Evolutionary conservation across 306 rosid species (phyloP), one percentile per base, ranked within the genome.

Genomic region (Styphnolobium japonicum): DNA sequence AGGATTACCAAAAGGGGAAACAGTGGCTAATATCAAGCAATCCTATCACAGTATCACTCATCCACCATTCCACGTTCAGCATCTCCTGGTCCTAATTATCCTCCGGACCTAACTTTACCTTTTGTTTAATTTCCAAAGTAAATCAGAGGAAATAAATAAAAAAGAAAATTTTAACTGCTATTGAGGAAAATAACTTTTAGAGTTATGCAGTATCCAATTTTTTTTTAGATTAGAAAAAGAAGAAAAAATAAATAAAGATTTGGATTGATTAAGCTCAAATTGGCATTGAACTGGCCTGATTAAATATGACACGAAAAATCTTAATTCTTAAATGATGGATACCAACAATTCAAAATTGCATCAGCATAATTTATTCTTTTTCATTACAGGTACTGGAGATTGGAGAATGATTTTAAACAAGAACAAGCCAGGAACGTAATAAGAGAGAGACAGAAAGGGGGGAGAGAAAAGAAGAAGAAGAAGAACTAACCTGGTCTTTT

Each of bases 401-500:
- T 22, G 33, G 15, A 0, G 5, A 23, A 3, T 56, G 14, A 56
- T 9, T 3, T 1, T 37, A 56, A 56, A 7, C n/a, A 46, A 57
- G 21, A 77, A 64, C 34, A 37, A 3, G n/a, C 23, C 21, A n/a
- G 12, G n/a, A 80, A 18, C 66, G 49, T 14, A 19, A 67, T 4
- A 58, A 55, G 3, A 46, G 7, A 34, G 39, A 34, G 39, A 34
- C 0, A 34, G 39, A n/a, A n/a, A n/a, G n/a, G n/a, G n/a, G n/a
- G n/a, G n/a, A n/a, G n/a, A n/a, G n/a, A 51, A 21, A n/a, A 33
- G 12, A 57, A 6, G 14, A 5, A 15, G 15, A 8, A 43, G 51
- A 27, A 69, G 29, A 34, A 74, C 85, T 73, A 56, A 93, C 98
- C 98, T 88, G 67, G 98, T 85, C 63, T 76, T 81, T 84, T 88